phyloP scores from a whole-genome alignment of 148 eudicot species.

The Camellia japonica region DNA sequence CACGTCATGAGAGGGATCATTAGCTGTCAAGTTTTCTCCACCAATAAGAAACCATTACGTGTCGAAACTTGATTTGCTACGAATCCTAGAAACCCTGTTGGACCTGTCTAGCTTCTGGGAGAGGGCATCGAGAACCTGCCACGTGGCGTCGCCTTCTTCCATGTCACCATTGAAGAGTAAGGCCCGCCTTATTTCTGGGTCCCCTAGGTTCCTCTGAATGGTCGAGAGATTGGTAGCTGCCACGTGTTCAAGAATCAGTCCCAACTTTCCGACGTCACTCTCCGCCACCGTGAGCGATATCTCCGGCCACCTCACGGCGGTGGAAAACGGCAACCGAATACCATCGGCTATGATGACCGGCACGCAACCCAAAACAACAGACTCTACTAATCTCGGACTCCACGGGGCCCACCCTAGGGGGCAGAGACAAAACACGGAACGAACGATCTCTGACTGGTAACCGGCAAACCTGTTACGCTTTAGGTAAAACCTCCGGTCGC shows the following conservation, averaged over 20 bases:
- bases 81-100: constrained; percentile 22
- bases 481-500: constrained; percentile 57
- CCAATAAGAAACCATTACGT: constrained; percentile 13
- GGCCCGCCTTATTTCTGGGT: constrained; percentile 43
- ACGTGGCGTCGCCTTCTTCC: constrained; percentile 63
- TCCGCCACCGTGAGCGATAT: constrained; percentile 72
- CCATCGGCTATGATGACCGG: constrained; percentile 91
- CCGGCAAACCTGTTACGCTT: constrained; percentile 61
- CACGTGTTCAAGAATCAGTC: constrained; percentile 53
- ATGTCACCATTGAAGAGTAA: constrained; percentile 45
- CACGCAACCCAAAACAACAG: constrained; percentile 75
- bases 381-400: constrained; percentile 86
- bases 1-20: constrained; percentile 14
- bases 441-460: constrained; percentile 68
- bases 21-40: constrained; percentile 4
- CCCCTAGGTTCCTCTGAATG: constrained; percentile 56
- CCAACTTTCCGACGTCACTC: constrained; percentile 50
- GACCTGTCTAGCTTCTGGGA: constrained; percentile 33
- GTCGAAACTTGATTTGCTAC: constrained; percentile 12
- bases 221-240: constrained; percentile 48
- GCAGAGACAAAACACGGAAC: constrained; percentile 71
- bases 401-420: constrained; percentile 98
- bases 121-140: constrained; percentile 49
- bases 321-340: constrained; percentile 60
- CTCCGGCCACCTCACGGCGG: constrained; percentile 61